Conservation (phyloP, 345 rosid genomes). For the Conringia planisiliqua region DNA sequence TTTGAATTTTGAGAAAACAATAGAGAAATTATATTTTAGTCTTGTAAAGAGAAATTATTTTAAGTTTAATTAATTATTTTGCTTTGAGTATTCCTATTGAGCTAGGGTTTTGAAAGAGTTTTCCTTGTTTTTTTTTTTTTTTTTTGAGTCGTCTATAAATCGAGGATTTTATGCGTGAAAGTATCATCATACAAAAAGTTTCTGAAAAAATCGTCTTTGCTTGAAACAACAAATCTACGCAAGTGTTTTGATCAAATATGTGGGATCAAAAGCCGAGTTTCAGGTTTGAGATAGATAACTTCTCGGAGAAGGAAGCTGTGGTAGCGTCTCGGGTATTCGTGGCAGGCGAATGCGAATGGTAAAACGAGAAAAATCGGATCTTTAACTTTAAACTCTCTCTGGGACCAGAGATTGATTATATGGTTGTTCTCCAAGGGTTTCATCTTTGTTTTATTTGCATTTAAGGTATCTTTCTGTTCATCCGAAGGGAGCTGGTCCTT, state of each 20-base stretch:
- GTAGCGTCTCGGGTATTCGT: neutral
- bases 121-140: neutral
- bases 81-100: too few species aligned
- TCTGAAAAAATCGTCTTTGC: neutral
- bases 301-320: neutral
- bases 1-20: too few species aligned
- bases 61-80: too few species aligned
- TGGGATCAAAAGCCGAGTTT: neutral
- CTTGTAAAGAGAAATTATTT: too few species aligned
- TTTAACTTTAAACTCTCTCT: neutral
- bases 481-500: too few species aligned
- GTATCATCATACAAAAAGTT: neutral
- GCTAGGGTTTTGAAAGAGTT: neutral
- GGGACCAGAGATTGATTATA: neutral
- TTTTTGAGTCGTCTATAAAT: neutral
- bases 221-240: neutral
- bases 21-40: too few species aligned
- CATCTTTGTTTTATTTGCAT: too few species aligned
- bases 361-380: neutral
- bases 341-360: conserved; percentile 15
- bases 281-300: conserved; percentile 8
- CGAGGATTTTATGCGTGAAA: neutral
- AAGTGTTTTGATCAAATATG: neutral
- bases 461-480: too few species aligned
- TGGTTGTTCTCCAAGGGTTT: too few species aligned